phyloP scores from a whole-genome alignment of 164 flowering plant species.

The Euptelea pleiosperma region DNA sequence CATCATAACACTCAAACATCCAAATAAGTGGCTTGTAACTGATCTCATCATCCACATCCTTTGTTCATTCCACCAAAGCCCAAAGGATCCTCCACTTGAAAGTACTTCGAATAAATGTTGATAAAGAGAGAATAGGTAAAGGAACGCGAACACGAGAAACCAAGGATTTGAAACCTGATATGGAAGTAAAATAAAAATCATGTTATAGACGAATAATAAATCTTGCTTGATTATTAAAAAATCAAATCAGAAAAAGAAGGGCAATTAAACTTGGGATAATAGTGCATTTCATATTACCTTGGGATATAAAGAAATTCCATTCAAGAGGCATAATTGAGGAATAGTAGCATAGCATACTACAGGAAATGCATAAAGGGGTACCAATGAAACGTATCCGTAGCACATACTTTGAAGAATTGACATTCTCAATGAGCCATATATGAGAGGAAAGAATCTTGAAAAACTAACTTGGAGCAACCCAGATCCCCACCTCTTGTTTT shows the following conservation, averaged over 20 bases:
- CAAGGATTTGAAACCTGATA: slow-evolving; percentile 23
- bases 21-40: slow-evolving; percentile 14
- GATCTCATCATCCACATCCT: slow-evolving; percentile 21
- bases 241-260: no score
- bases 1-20: slow-evolving; percentile 7
- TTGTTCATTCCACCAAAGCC: slow-evolving; percentile 16
- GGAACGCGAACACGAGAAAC: slow-evolving; percentile 12
- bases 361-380: background rate
- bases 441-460: background rate
- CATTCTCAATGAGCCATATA: background rate
- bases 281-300: no score
- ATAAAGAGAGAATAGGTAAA: slow-evolving; percentile 10
- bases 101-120: slow-evolving; percentile 15
- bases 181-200: background rate
- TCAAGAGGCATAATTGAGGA: slow-evolving; percentile 8
- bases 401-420: slow-evolving; percentile 3
- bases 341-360: slow-evolving; percentile 2
- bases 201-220: background rate
- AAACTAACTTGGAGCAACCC: background rate
- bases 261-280: no score
- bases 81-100: slow-evolving; percentile 10
- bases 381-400: background rate
- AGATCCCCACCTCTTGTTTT: background rate
- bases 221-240: no score
- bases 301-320: slow-evolving; percentile 9